Percentiles rank a stretch among this genome's conserved stretches.
Conservation (phyloP, 2,329 filamentous ascomycete species). For the Aspergillus ochraceus region DNA sequence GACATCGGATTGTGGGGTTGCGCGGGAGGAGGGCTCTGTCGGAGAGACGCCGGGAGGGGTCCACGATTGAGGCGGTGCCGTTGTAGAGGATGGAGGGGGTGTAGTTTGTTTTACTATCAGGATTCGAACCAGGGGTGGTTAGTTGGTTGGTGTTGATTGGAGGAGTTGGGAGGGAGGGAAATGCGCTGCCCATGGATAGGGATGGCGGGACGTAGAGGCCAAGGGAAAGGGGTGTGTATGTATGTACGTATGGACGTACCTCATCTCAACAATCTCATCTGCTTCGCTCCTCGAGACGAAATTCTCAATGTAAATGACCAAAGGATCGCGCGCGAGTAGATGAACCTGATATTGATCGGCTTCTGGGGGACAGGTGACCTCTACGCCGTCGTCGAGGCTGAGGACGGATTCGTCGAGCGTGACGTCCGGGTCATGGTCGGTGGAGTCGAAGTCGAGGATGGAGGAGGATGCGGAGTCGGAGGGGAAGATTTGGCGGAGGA, state of each 20-base stretch:
- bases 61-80: conserved; percentile 47
- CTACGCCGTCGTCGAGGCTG: conserved; percentile 34
- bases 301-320: conserved; percentile 60
- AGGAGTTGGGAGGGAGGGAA: too few relatives aligned
- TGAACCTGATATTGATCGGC: conserved; percentile 40
- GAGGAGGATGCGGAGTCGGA: conserved; percentile 6
- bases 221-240: too few relatives aligned
- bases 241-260: conserved; percentile 38
- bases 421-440: conserved; percentile 15
- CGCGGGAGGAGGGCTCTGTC: conserved; percentile 51
- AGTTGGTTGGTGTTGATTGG: too few relatives aligned
- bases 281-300: conserved; percentile 54
- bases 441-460: conserved; percentile 17
- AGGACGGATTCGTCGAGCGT: conserved; percentile 34
- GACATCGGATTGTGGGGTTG: conserved; percentile 54
- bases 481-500: conserved; percentile 29
- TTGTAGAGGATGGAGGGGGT: conserved; percentile 56
- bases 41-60: conserved; percentile 53
- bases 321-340: conserved; percentile 53
- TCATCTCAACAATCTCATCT: conserved; percentile 52
- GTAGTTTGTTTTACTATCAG: conserved; percentile 45
- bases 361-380: conserved; percentile 22
- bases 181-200: too few relatives aligned
- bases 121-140: not conserved
- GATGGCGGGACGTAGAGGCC: too few relatives aligned